phyloP scores from a whole-genome alignment of 768 basidiomycete species.

The Phylloporus sp. region DNA sequence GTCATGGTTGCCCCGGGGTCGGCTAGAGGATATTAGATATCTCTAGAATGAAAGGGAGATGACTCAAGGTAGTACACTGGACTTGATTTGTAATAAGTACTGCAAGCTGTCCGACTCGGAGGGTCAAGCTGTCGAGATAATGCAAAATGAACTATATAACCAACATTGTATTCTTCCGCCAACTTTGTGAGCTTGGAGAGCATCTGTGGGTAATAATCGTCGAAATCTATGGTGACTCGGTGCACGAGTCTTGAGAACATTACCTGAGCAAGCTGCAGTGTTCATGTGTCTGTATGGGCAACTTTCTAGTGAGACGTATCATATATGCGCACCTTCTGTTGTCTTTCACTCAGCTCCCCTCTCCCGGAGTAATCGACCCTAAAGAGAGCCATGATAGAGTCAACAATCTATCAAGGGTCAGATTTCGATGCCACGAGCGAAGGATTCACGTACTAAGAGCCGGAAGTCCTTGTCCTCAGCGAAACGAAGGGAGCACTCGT shows the following conservation, averaged over 20 bases:
- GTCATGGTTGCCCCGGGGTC: constrained; percentile 95
- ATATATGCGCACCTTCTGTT: constrained; percentile 63
- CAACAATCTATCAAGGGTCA: constrained; percentile 63
- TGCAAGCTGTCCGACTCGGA: constrained; percentile 53
- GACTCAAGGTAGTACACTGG: constrained; percentile 48
- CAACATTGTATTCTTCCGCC: constrained; percentile 86
- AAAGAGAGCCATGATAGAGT: constrained; percentile 97
- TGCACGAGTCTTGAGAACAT: background rate
- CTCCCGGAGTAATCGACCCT: constrained; percentile 90
- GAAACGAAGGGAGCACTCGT: constrained; percentile 81
- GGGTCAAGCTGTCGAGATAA: constrained; percentile 1
- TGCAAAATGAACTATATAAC: constrained; percentile 1
- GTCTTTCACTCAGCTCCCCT: constrained; percentile 90
- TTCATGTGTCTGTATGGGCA: constrained; percentile 11
- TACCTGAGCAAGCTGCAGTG: constrained; percentile 77
- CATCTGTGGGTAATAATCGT: constrained; percentile 48
- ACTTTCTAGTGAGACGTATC: background rate
- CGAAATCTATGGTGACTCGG: background rate
- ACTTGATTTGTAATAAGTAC: constrained; percentile 92
- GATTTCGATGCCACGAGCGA: background rate
- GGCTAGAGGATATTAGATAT: constrained; percentile 41
- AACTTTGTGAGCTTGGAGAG: constrained; percentile 87
- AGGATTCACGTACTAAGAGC: constrained; percentile 46
- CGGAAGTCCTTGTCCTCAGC: constrained; percentile 85
- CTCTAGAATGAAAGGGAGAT: background rate